A percentile compares a stretch with the other conserved stretches of the same genome.
These are phyloP conservation scores for Bryoglossum gracile DNA, from an alignment of 495 filamentous ascomycete genomes.

Conservation along the genomic window DNA sequence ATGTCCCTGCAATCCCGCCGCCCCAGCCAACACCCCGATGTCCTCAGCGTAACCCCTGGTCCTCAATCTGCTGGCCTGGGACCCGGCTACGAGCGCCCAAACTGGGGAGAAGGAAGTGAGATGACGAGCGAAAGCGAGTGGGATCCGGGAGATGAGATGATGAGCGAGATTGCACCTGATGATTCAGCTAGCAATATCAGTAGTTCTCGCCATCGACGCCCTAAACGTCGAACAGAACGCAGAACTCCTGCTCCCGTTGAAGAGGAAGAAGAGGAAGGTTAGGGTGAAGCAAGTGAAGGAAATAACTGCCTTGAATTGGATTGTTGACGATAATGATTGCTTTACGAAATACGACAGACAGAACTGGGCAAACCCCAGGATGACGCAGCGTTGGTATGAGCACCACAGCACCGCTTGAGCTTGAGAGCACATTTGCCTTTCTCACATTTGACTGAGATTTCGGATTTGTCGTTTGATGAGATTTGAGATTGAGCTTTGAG, in stretches of 20 bases:
- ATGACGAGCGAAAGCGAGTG: slow-evolving; percentile 51
- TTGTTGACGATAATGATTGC: slow-evolving; percentile 1
- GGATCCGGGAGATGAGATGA: slow-evolving; percentile 58
- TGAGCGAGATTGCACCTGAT: slow-evolving; percentile 63
- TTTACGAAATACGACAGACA: no score
- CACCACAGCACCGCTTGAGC: no score
- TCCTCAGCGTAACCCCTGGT: slow-evolving; percentile 17
- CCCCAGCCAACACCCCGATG: slow-evolving; percentile 25
- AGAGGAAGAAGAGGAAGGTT: slow-evolving; percentile 76
- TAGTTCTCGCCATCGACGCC: slow-evolving; percentile 60
- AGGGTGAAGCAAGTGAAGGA: no score
- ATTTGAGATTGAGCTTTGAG: no score
- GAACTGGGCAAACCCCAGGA: no score
- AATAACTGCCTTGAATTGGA: no score
- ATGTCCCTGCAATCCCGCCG: slow-evolving; percentile 70
- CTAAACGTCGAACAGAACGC: slow-evolving; percentile 64
- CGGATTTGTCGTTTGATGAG: no score
- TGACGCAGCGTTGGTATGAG: no score
- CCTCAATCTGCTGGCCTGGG: slow-evolving; percentile 13
- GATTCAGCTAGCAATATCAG: slow-evolving; percentile 83
- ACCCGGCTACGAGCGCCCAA: slow-evolving; percentile 24
- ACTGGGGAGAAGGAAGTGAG: slow-evolving; percentile 27
- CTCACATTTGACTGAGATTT: no score
- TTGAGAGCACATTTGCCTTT: no score
- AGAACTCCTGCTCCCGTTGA: slow-evolving; percentile 78